Evolutionary conservation across 306 rosid genomes (phyloP).

Genomic region (Ziziphus jujuba): DNA sequence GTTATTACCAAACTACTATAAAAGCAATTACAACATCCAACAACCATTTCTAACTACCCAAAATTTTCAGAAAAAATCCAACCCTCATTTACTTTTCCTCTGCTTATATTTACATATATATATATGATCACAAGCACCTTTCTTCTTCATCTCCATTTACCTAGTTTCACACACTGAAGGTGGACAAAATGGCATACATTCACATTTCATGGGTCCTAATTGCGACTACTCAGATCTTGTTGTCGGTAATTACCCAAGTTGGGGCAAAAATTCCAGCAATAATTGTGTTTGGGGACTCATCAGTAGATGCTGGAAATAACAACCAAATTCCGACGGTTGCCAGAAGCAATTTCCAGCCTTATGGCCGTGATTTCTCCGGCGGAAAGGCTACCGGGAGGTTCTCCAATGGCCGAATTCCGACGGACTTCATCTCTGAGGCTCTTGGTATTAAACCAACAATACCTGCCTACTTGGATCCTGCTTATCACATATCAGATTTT

Average conservation of each 20-base stretch:
- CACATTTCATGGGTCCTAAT: conserved; percentile 29
- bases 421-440: conserved; percentile 72
- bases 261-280: conserved; percentile 60
- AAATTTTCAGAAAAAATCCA: no score
- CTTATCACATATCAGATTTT: conserved; percentile 67
- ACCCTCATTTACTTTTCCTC: no score
- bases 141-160: not conserved
- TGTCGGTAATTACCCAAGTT: not conserved
- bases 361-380: conserved; percentile 84
- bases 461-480: conserved; percentile 88
- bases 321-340: conserved; percentile 80
- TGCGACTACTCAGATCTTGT: conserved; percentile 18
- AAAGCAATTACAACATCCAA: conserved; percentile 41
- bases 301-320: conserved; percentile 93
- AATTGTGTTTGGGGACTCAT: conserved; percentile 85
- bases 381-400: conserved; percentile 84
- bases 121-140: conserved; percentile 12
- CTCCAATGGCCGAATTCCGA: conserved; percentile 70
- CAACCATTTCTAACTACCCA: conserved; percentile 46
- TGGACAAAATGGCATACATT: conserved; percentile 13
- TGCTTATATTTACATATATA: conserved; percentile 25
- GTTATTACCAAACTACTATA: not conserved
- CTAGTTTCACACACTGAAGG: conserved; percentile 3
- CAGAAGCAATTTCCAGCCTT: conserved; percentile 80
- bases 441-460: conserved; percentile 52